A percentile compares a stretch with the other conserved stretches of the same genome.
Evolutionary conservation across 1,284 basidiomycete species (phyloP).

Genomic region (Malassezia obtusa): DNA sequence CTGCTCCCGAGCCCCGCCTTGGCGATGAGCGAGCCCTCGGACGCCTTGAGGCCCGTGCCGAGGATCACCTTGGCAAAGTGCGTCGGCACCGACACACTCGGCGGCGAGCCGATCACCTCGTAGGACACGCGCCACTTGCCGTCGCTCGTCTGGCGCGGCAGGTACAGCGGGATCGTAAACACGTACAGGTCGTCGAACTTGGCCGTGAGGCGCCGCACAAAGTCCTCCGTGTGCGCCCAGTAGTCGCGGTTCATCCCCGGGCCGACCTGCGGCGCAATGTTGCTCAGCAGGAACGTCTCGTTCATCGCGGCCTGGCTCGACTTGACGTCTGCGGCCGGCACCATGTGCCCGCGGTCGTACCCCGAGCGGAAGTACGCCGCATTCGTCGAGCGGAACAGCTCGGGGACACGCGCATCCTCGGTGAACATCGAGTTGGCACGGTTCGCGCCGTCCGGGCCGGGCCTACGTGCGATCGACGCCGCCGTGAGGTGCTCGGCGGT

Average conservation of each 20-base stretch:
- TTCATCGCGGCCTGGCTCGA: constrained; percentile 83
- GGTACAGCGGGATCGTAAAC: constrained; percentile 94
- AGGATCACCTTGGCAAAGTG: constrained; percentile 97
- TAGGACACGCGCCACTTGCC: constrained; percentile 88
- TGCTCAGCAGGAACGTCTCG: constrained; percentile 87
- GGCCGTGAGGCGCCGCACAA: constrained; percentile 76
- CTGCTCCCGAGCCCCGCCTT: constrained; percentile 17
- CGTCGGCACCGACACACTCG: constrained; percentile 82
- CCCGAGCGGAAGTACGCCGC: constrained; percentile 73
- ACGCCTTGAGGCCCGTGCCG: constrained; percentile 52
- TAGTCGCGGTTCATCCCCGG: constrained; percentile 95
- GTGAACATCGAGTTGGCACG: constrained; percentile 59
- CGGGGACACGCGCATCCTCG: constrained; percentile 72
- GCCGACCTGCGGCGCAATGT: constrained; percentile 96
- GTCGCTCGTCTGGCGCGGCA: constrained; percentile 71
- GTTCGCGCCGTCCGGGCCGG: constrained; percentile 51
- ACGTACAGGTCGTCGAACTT: constrained; percentile 88
- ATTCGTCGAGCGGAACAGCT: constrained; percentile 70
- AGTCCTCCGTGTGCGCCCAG: constrained; percentile 63
- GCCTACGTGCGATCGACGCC: constrained; percentile 50
- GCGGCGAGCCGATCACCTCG: constrained; percentile 78
- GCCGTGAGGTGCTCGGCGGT: constrained; percentile 84
- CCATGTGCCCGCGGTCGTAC: constrained; percentile 86
- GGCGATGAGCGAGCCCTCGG: background rate
- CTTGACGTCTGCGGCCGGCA: constrained; percentile 93